Evolutionary conservation across 768 basidiomycete species (phyloP).

Genomic region (Pleurotus pulmonarius): DNA sequence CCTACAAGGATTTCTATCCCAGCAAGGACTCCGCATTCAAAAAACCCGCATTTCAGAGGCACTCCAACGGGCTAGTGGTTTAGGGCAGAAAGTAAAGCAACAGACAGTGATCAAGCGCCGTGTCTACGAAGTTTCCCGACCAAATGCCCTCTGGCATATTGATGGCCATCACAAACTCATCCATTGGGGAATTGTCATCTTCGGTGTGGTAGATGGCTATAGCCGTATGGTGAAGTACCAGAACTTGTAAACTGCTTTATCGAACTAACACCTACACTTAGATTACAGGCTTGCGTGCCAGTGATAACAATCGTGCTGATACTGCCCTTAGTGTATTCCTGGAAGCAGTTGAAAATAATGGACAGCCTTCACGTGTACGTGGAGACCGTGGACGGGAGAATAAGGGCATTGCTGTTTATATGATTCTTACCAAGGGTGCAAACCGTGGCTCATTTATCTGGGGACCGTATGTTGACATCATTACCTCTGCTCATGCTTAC

Average conservation of each 20-base stretch:
- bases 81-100: conserved; percentile 17
- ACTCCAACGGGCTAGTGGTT: conserved; percentile 20
- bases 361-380: conserved; percentile 23
- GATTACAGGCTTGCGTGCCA: conserved; percentile 22
- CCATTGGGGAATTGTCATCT: conserved; percentile 23
- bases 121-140: conserved; percentile 15
- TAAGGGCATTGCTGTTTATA: conserved; percentile 22
- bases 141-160: conserved; percentile 28
- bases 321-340: conserved; percentile 25
- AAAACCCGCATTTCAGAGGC: conserved; percentile 15
- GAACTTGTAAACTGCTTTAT: background rate
- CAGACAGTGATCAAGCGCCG: conserved; percentile 13
- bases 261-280: conserved; percentile 13
- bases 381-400: conserved; percentile 34
- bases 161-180: conserved; percentile 34
- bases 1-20: conserved; percentile 21
- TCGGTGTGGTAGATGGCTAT: conserved; percentile 21
- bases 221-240: conserved; percentile 16
- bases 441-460: conserved; percentile 29
- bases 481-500: too few relatives aligned
- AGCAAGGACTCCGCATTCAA: conserved; percentile 22
- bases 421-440: conserved; percentile 27
- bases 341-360: conserved; percentile 16
- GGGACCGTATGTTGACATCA: conserved; percentile 15
- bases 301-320: conserved; percentile 21